Conservation (phyloP, 768 basidiomycete species). For the Xanthoconium stramineum region DNA sequence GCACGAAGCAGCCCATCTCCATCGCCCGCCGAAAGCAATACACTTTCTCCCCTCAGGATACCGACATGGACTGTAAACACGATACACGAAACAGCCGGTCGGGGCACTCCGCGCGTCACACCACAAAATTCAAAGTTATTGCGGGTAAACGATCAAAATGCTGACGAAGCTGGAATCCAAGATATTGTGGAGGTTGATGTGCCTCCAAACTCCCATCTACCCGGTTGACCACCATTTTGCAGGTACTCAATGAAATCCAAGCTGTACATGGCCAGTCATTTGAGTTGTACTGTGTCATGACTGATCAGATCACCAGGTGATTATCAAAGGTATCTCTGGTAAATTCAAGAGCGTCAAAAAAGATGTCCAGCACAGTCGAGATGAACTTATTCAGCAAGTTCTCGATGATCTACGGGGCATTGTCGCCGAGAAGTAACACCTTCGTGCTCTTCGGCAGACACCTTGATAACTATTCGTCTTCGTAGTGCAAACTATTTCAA, state of each 20-base stretch:
- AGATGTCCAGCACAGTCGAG: constrained; percentile 43
- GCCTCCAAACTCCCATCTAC: not conserved
- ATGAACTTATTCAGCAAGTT: constrained; percentile 46
- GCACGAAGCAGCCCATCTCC: not conserved
- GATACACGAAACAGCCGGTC: constrained; percentile 1
- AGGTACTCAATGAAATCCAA: constrained; percentile 53
- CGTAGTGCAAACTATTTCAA: constrained; percentile 52
- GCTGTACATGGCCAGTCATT: constrained; percentile 29
- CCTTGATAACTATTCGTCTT: not conserved
- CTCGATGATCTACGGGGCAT: constrained; percentile 44
- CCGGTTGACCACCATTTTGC: not conserved
- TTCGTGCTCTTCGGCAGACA: not conserved
- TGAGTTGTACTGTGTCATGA: not conserved
- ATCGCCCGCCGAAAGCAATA: constrained; percentile 4
- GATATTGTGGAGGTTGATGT: constrained; percentile 44
- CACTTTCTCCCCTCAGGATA: constrained; percentile 19
- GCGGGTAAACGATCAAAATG: not conserved
- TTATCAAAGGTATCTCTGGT: constrained; percentile 44
- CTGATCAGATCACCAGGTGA: constrained; percentile 37
- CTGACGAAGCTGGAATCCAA: constrained; percentile 20
- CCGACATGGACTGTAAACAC: not conserved
- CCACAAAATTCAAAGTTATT: constrained; percentile 2
- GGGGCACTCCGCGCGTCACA: not conserved
- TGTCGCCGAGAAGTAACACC: constrained; percentile 27
- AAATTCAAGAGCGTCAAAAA: constrained; percentile 48